Percentiles rank a stretch among this genome's conserved stretches.
Evolutionary conservation across 495 filamentous ascomycete species (phyloP).

Genomic region (Aspergillus steynii): DNA sequence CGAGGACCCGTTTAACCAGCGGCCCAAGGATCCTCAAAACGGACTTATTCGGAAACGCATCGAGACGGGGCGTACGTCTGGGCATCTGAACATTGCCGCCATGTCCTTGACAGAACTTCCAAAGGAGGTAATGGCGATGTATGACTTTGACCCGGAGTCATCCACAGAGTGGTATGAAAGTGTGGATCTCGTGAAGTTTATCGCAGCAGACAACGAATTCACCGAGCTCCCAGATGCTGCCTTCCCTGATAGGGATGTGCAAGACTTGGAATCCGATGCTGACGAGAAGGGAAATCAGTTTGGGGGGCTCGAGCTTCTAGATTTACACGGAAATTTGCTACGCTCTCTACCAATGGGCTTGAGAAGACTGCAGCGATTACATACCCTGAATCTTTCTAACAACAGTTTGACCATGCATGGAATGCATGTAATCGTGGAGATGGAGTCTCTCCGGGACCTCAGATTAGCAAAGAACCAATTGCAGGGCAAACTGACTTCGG

Average conservation of each 20-base stretch:
- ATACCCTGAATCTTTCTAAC: slow-evolving; percentile 79
- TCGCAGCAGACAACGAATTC: slow-evolving; percentile 91
- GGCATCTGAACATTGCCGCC: slow-evolving; percentile 85
- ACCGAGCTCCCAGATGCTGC: slow-evolving; percentile 66
- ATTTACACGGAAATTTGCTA: slow-evolving; percentile 84
- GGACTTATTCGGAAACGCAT: slow-evolving; percentile 72
- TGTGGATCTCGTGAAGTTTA: slow-evolving; percentile 85
- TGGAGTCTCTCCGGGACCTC: slow-evolving; percentile 71
- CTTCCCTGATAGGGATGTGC: slow-evolving; percentile 71
- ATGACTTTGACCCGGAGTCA: slow-evolving; percentile 65
- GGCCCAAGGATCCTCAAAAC: slow-evolving; percentile 60
- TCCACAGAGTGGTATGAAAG: slow-evolving; percentile 81
- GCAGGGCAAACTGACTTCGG: slow-evolving; percentile 59
- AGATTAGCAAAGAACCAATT: slow-evolving; percentile 79
- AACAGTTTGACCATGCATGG: slow-evolving; percentile 73
- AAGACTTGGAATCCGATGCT: slow-evolving; percentile 58
- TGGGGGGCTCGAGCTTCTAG: slow-evolving; percentile 76
- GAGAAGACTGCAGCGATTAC: slow-evolving; percentile 68
- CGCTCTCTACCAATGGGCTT: slow-evolving; percentile 71
- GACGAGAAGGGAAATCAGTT: slow-evolving; percentile 73
- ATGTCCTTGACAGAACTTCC: slow-evolving; percentile 82
- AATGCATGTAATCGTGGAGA: slow-evolving; percentile 70
- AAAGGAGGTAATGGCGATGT: slow-evolving; percentile 86
- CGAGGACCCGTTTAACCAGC: slow-evolving; percentile 69
- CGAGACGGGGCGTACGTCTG: slow-evolving; percentile 72